A percentile compares a stretch with the other conserved stretches of the same genome.
Evolutionary conservation across 352 stramenopile genomes (phyloP).

Genomic region (Pythium biforme): DNA sequence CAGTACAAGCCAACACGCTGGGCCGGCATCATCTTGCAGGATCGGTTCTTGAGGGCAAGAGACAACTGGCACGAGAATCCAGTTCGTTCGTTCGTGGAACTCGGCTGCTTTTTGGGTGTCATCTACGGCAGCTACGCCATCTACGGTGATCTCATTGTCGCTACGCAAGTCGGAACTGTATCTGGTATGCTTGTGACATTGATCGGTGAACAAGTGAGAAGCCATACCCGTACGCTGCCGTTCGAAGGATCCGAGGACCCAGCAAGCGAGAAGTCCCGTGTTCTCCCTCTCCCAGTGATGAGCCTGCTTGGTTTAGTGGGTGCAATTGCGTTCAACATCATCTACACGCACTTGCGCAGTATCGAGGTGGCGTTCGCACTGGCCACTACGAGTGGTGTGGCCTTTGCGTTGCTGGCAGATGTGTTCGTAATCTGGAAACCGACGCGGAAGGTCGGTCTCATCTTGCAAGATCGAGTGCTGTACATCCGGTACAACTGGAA

Average conservation of each 20-base stretch:
- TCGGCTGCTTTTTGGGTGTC: slow-evolving; percentile 83
- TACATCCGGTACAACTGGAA: slow-evolving; percentile 60
- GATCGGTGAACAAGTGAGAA: slow-evolving; percentile 74
- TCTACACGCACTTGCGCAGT: slow-evolving; percentile 79
- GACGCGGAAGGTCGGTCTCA: slow-evolving; percentile 73
- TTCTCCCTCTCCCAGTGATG: slow-evolving; percentile 83
- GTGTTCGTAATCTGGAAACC: slow-evolving; percentile 87
- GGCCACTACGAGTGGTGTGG: slow-evolving; percentile 70
- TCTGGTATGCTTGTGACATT: slow-evolving; percentile 81
- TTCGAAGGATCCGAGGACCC: slow-evolving; percentile 28
- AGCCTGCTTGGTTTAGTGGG: slow-evolving; percentile 71
- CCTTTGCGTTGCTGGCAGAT: slow-evolving; percentile 74
- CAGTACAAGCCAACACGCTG: slow-evolving; percentile 42
- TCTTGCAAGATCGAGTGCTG: slow-evolving; percentile 76
- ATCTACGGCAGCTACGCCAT: slow-evolving; percentile 89
- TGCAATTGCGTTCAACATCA: slow-evolving; percentile 84
- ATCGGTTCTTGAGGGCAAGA: slow-evolving; percentile 71
- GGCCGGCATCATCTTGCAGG: slow-evolving; percentile 82
- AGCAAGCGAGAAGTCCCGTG: slow-evolving; percentile 57
- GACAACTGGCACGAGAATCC: slow-evolving; percentile 76
- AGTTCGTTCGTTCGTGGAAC: slow-evolving; percentile 81
- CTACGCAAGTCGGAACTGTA: slow-evolving; percentile 78
- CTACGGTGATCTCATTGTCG: slow-evolving; percentile 73
- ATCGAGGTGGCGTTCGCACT: slow-evolving; percentile 84
- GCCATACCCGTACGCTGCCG: slow-evolving; percentile 42